Percentiles rank a stretch among this genome's conserved stretches.
phyloP scores from a whole-genome alignment of 1,139 yeast genomes.

The Geotrichum candidum region DNA sequence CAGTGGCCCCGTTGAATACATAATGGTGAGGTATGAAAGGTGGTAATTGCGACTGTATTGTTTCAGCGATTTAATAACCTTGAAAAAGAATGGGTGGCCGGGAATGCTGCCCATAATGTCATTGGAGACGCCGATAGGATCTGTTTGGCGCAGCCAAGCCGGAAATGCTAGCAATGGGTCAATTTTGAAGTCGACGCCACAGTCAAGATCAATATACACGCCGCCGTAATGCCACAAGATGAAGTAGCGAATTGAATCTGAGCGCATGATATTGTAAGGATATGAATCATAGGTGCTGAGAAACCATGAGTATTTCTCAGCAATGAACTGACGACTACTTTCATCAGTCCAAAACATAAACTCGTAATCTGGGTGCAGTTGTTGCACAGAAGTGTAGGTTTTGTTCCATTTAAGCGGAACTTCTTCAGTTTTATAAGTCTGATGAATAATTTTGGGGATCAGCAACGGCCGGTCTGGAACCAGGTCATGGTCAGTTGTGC shows the following conservation, averaged over 20 bases:
- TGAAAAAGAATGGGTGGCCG: constrained; percentile 74
- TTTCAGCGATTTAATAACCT: constrained; percentile 58
- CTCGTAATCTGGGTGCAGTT: constrained; percentile 77
- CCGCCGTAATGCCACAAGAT: constrained; percentile 81
- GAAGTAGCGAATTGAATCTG: constrained; percentile 86
- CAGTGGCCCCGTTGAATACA: constrained; percentile 90
- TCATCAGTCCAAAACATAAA: constrained; percentile 85
- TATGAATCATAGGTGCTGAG: constrained; percentile 69
- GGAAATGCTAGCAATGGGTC: constrained; percentile 78
- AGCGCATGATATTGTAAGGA: constrained; percentile 76
- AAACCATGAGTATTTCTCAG: constrained; percentile 80
- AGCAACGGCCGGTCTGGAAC: constrained; percentile 29
- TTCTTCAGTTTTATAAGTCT: constrained; percentile 72
- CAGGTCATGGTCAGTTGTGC: not conserved
- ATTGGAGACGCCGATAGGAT: constrained; percentile 86
- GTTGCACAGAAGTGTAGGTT: constrained; percentile 70
- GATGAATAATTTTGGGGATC: constrained; percentile 88
- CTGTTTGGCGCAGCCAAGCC: constrained; percentile 79
- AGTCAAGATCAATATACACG: constrained; percentile 82
- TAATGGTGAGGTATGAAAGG: constrained; percentile 82
- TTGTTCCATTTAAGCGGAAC: constrained; percentile 76
- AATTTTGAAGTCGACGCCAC: constrained; percentile 69
- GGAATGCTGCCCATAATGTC: constrained; percentile 91
- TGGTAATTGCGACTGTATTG: constrained; percentile 40
- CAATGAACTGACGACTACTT: constrained; percentile 70